Evolutionary conservation across 768 basidiomycete genomes (phyloP).

Genomic region (Tulasnella sp.): DNA sequence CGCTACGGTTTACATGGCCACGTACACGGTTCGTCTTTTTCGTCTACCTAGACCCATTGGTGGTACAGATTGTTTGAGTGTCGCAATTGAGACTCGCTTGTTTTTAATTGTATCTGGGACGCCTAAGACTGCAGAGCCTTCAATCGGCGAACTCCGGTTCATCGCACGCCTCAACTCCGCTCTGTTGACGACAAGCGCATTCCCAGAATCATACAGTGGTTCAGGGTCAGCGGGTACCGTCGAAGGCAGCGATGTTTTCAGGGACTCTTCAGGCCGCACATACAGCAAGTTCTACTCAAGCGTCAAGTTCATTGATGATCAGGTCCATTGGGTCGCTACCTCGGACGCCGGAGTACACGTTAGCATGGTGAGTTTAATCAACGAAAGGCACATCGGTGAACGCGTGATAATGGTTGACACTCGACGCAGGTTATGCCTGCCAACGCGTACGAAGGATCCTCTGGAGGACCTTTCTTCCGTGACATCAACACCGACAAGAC

Average conservation of each 20-base stretch:
- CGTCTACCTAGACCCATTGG: too few species aligned
- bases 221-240: conserved; percentile 43
- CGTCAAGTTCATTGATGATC: conserved; percentile 49
- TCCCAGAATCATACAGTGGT: conserved; percentile 44
- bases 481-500: conserved; percentile 34
- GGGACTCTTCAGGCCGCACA: conserved; percentile 45
- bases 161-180: conserved; percentile 47
- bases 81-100: background rate
- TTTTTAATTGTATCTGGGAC: background rate
- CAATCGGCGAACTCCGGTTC: conserved; percentile 49
- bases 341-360: conserved; percentile 42
- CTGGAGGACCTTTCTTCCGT: conserved; percentile 53
- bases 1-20: conserved; percentile 49
- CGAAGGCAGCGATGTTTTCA: conserved; percentile 49
- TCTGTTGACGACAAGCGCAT: conserved; percentile 45
- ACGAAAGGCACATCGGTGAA: too few species aligned
- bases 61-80: background rate
- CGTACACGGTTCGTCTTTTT: conserved; percentile 34
- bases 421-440: conserved; percentile 39
- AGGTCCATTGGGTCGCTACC: conserved; percentile 50
- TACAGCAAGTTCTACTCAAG: conserved; percentile 45
- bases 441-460: conserved; percentile 47
- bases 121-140: background rate
- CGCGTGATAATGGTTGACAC: background rate
- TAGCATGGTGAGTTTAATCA: background rate